phyloP scores from a whole-genome alignment of 257 asterid species.

The Nicotiana sylvestris region DNA sequence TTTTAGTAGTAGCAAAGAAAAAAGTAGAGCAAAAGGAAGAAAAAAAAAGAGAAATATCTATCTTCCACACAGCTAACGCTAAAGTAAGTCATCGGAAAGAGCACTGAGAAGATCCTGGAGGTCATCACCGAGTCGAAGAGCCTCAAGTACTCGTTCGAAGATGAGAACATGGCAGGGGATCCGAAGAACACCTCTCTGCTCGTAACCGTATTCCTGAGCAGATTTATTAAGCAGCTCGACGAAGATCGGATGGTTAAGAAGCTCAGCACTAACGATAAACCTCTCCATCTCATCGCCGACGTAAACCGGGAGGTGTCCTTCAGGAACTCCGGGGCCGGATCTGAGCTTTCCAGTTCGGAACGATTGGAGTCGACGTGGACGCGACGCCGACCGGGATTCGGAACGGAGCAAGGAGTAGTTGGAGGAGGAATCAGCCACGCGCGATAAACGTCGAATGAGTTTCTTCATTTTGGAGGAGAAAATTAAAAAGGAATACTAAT shows the following conservation, averaged over 20 bases:
- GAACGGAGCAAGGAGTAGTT: constrained; percentile 48
- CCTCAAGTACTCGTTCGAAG: constrained; percentile 81
- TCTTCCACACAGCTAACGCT: not conserved
- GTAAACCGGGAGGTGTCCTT: constrained; percentile 85
- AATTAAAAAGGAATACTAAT: not conserved
- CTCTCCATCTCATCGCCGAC: constrained; percentile 97
- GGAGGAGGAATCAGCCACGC: constrained; percentile 71
- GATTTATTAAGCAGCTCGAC: constrained; percentile 57
- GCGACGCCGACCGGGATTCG: constrained; percentile 28
- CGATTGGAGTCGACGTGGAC: constrained; percentile 21
- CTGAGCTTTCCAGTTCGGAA: constrained; percentile 23
- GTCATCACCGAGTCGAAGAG: constrained; percentile 50
- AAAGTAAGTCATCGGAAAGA: constrained; percentile 30
- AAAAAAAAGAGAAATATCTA: not conserved
- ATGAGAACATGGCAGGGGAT: constrained; percentile 75
- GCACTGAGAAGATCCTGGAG: constrained; percentile 45
- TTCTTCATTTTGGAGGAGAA: constrained; percentile 49
- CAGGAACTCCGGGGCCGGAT: constrained; percentile 47
- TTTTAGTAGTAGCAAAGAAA: not conserved
- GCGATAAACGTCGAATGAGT: constrained; percentile 54
- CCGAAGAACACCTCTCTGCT: constrained; percentile 73
- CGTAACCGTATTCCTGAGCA: constrained; percentile 85
- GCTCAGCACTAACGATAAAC: constrained; percentile 74
- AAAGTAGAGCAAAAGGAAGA: not conserved
- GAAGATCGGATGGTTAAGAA: constrained; percentile 76